Conservation (phyloP, 129 eudicot genomes). For the Escallonia herrerae region DNA sequence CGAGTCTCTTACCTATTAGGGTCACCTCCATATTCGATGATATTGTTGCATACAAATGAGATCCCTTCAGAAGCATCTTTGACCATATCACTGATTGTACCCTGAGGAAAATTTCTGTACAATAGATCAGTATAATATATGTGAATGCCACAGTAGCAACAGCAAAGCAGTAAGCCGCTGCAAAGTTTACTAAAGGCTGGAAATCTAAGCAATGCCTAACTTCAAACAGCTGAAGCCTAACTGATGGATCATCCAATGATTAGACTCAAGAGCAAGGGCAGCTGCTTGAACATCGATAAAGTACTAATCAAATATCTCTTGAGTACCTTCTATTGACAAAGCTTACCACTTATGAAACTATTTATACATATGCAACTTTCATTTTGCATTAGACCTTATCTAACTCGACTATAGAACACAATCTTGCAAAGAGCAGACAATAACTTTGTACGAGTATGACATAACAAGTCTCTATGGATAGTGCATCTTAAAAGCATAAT, state of each 20-base stretch:
- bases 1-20: conserved; percentile 60
- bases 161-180: not conserved
- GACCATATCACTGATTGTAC: conserved; percentile 90
- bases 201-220: too few species aligned
- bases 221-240: not conserved
- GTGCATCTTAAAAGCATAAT: not conserved
- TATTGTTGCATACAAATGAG: conserved; percentile 65
- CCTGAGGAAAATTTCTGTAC: conserved; percentile 96
- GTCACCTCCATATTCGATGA: conserved; percentile 71
- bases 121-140: conserved; percentile 5
- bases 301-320: not conserved
- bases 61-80: conserved; percentile 82
- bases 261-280: not conserved
- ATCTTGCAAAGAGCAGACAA: not conserved
- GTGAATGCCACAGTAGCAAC: not conserved
- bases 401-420: not conserved
- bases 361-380: not conserved
- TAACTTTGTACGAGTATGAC: not conserved
- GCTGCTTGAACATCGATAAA: not conserved
- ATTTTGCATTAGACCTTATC: not conserved
- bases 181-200: too few species aligned
- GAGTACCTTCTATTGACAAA: not conserved
- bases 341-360: not conserved
- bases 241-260: not conserved
- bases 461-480: not conserved